These are phyloP conservation scores for Yarrowia phangngaensis DNA, from an alignment of 805 yeast genomes.

Conservation along the genomic window DNA sequence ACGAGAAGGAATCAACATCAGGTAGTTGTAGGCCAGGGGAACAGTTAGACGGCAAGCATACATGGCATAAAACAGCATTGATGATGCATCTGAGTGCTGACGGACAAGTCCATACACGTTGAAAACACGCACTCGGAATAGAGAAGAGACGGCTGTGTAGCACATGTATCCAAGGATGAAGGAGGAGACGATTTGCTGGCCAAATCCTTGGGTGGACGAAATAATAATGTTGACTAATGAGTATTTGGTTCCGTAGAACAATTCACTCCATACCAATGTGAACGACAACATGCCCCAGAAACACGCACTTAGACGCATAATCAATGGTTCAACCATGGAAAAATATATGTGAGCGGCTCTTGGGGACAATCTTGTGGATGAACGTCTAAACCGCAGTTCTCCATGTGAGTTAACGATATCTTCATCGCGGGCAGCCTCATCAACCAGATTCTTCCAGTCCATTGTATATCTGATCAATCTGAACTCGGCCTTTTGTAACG, in stretches of 20 bases:
- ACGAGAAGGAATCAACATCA: slow-evolving; percentile 58
- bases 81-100: slow-evolving; percentile 66
- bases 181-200: slow-evolving; percentile 43
- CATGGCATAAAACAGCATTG: slow-evolving; percentile 71
- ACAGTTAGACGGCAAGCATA: slow-evolving; percentile 78
- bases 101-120: slow-evolving; percentile 73
- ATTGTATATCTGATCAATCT: slow-evolving; percentile 53
- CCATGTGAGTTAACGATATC: slow-evolving; percentile 51
- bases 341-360: slow-evolving; percentile 44
- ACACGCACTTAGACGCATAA: slow-evolving; percentile 46
- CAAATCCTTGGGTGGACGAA: slow-evolving; percentile 42
- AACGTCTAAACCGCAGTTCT: slow-evolving; percentile 35
- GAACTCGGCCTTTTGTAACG: slow-evolving; percentile 51
- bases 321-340: slow-evolving; percentile 47
- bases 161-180: slow-evolving; percentile 62
- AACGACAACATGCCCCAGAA: slow-evolving; percentile 47
- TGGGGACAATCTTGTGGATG: slow-evolving; percentile 41
- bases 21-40: slow-evolving; percentile 74
- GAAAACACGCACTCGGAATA: slow-evolving; percentile 65
- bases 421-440: slow-evolving; percentile 51
- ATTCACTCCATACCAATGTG: slow-evolving; percentile 65
- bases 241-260: slow-evolving; percentile 62
- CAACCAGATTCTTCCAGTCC: slow-evolving; percentile 52
- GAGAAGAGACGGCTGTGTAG: slow-evolving; percentile 58
- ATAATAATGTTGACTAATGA: slow-evolving; percentile 58